These are phyloP conservation scores for Pseudohyphozyma bogoriensis DNA, from an alignment of 768 basidiomycete genomes.

Conservation along the genomic window DNA sequence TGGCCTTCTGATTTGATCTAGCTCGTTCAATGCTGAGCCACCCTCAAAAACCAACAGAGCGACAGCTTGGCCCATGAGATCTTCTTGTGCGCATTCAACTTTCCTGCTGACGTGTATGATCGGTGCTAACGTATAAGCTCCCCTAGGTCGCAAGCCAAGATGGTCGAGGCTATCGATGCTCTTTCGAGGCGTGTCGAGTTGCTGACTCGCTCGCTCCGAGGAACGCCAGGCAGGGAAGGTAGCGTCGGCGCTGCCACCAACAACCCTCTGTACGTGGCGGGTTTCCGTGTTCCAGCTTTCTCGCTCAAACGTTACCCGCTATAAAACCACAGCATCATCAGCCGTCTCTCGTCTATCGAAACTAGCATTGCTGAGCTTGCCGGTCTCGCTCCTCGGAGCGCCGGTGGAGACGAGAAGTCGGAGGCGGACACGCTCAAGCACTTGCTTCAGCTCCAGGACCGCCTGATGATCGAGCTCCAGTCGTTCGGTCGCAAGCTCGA, in stretches of 20 bases:
- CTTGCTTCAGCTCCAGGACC: slow-evolving; percentile 20
- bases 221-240: not conserved
- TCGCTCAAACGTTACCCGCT: not conserved
- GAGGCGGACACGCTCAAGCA: slow-evolving; percentile 10
- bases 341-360: not conserved
- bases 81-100: slow-evolving; percentile 19
- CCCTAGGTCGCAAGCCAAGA: slow-evolving; percentile 23
- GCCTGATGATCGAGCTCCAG: slow-evolving; percentile 23
- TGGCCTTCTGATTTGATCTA: no score
- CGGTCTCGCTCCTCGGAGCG: not conserved
- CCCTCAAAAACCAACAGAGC: not conserved
- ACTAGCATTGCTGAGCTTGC: not conserved
- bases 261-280: not conserved
- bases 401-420: not conserved
- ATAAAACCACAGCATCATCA: not conserved
- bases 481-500: slow-evolving; percentile 17
- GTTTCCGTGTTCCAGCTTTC: not conserved
- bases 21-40: not conserved
- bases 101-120: not conserved
- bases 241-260: not conserved
- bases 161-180: slow-evolving; percentile 32
- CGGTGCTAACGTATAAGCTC: no score
- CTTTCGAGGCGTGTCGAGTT: slow-evolving; percentile 28
- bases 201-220: not conserved
- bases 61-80: slow-evolving; percentile 29